These are phyloP conservation scores for Hortiboletus flavorubellus DNA, from an alignment of 768 basidiomycete species.

Conservation along the genomic window DNA sequence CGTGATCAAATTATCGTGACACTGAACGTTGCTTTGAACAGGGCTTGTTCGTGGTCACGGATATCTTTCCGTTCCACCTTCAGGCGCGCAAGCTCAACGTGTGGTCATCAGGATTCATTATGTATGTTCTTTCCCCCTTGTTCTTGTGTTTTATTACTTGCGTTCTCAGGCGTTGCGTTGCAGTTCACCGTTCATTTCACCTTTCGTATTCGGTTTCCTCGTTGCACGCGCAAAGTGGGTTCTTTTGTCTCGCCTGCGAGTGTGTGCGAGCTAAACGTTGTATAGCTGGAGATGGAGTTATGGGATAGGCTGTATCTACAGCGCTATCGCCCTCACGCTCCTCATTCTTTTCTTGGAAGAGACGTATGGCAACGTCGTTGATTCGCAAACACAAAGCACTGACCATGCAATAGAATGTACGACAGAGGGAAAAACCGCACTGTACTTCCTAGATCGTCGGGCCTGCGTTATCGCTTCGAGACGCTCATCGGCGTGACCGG, in stretches of 20 bases:
- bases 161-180: constrained; percentile 22
- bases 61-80: constrained; percentile 53
- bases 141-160: constrained; percentile 25
- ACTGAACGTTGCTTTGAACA: constrained; percentile 7
- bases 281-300: constrained; percentile 51
- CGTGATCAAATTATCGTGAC: background rate
- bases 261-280: background rate
- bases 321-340: constrained; percentile 41
- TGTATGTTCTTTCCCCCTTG: constrained; percentile 42
- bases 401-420: constrained; percentile 37
- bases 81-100: constrained; percentile 50
- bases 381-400: background rate
- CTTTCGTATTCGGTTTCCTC: constrained; percentile 31
- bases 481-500: constrained; percentile 51
- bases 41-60: constrained; percentile 46
- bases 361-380: constrained; percentile 34
- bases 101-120: constrained; percentile 53
- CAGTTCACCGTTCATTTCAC: constrained; percentile 30
- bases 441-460: constrained; percentile 23
- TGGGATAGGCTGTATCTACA: constrained; percentile 50
- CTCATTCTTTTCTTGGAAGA: constrained; percentile 49
- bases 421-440: constrained; percentile 42
- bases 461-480: constrained; percentile 41
- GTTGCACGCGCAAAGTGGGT: constrained; percentile 26
- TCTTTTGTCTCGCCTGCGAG: too few relatives aligned